phyloP scores from a whole-genome alignment of 2,329 filamentous ascomycete genomes.

The Aspergillus luchuensis region DNA sequence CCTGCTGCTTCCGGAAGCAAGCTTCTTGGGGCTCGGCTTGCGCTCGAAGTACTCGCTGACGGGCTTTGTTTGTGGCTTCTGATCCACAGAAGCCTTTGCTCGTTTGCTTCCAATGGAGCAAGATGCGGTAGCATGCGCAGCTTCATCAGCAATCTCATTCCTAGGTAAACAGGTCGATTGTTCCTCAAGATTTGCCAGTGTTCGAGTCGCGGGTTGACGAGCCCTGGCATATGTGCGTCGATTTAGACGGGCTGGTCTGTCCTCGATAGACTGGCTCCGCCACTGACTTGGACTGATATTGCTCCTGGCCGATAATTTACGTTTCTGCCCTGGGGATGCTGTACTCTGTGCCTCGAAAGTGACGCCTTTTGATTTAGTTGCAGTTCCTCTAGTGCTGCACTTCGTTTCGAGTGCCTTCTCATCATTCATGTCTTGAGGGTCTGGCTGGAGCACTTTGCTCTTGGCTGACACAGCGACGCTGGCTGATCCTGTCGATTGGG shows the following conservation, averaged over 20 bases:
- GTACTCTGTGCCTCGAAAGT: constrained; percentile 23
- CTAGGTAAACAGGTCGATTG: constrained; percentile 1
- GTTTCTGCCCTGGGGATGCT: not conserved
- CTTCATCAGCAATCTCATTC: not conserved
- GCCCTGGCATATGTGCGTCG: constrained; percentile 26
- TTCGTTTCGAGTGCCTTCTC: not conserved
- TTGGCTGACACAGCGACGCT: not conserved
- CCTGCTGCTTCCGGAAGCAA: constrained; percentile 33
- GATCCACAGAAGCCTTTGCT: constrained; percentile 11
- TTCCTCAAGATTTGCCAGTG: not conserved
- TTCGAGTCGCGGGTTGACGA: constrained; percentile 8
- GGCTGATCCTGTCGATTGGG: not conserved
- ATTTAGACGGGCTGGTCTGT: constrained; percentile 3
- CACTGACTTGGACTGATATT: not conserved
- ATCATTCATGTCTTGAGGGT: not conserved
- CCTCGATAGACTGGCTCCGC: not conserved
- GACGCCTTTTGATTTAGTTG: constrained; percentile 28
- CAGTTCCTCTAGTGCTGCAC: not conserved
- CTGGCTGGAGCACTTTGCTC: not conserved
- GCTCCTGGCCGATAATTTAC: constrained; percentile 5
- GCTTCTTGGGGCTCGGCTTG: constrained; percentile 31
- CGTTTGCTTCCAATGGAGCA: constrained; percentile 14
- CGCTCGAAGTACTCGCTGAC: constrained; percentile 28
- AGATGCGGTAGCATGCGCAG: not conserved
- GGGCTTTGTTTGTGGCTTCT: constrained; percentile 20